Base-by-base conservation (phyloP, 441 rosid species). In the Erodium texanum region DNA sequence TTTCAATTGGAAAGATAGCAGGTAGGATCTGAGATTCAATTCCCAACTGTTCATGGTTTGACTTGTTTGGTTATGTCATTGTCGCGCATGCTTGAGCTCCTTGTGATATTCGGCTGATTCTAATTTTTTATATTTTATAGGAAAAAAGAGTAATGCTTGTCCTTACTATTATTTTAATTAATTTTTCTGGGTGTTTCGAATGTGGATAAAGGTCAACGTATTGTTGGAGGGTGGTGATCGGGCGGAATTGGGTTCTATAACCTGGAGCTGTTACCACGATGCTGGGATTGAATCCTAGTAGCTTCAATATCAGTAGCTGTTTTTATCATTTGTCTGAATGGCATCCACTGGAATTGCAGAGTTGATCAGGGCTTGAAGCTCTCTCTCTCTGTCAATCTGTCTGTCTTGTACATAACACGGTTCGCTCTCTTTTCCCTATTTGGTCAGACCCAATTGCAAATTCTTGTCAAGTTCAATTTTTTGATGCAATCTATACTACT, bases 241-340 rank as follows among this genome's bases (percentile, higher is more conserved):
- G 36, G 36, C 5, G 3, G 36, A 32, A 32, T 32, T 32, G 36
- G 36, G 6, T 24, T 70, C 32, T 24, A 58, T 78, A 79, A 82
- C 71, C 79, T 85, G 84, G 83, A 81, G 77, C 62, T 77, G 38
- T 68, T 80, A 87, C 71, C 61, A 54, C 23, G 59, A 92, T 90
- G 98, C 74, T 75, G 81, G 67, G 78, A 66, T 79, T 68, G 62
- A 73, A 64, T 72, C 72, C 74, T 68, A 70, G 70, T 70, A 74
- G 82, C 66, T 79, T 72, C 70, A 75, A 76, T 68, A 66, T 82
- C 71, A 76, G 76, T 64, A 78, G 66, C 59, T 80, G 84, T 80
- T 74, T 75, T 79, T 77, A 78, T 78, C 97, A 87, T 79, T 79
- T 88, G 75, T 90, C 93, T 72, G 93, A 92, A 78, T 92, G 98